Evolutionary conservation across 768 basidiomycete genomes (phyloP).

Genomic region (Mycena leptocephala): DNA sequence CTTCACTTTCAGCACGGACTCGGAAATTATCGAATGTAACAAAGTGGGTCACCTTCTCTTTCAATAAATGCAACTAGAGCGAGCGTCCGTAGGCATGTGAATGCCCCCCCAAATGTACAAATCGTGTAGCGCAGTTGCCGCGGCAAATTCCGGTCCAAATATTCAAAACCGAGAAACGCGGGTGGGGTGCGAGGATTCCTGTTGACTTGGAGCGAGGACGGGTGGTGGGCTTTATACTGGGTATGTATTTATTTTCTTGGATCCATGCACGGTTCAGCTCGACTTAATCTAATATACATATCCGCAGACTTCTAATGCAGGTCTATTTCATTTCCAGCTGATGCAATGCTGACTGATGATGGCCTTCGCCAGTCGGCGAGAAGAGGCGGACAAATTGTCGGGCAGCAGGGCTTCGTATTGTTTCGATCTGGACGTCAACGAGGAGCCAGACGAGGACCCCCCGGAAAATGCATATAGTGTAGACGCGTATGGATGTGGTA

Average conservation of each 20-base stretch:
- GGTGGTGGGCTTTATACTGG: slow-evolving; percentile 82
- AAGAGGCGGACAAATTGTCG: slow-evolving; percentile 55
- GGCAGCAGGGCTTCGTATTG: slow-evolving; percentile 62
- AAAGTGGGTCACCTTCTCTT: slow-evolving; percentile 4
- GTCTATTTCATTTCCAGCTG: slow-evolving; percentile 30
- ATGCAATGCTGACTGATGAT: background rate
- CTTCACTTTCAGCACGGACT: slow-evolving; percentile 21
- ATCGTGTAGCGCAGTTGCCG: slow-evolving; percentile 63
- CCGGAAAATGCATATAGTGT: slow-evolving; percentile 65
- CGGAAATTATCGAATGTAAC: slow-evolving; percentile 31
- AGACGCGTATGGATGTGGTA: slow-evolving; percentile 68
- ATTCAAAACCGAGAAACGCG: slow-evolving; percentile 60
- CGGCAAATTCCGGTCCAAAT: slow-evolving; percentile 61
- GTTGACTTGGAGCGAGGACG: slow-evolving; percentile 37
- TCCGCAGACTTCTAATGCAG: slow-evolving; percentile 63
- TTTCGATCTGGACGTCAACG: slow-evolving; percentile 78
- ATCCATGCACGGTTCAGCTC: background rate
- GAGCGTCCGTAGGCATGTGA: slow-evolving; percentile 42
- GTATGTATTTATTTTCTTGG: slow-evolving; percentile 51
- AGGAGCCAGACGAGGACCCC: slow-evolving; percentile 53
- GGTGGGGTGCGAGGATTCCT: slow-evolving; percentile 65
- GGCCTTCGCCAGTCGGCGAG: slow-evolving; percentile 55
- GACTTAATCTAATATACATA: background rate
- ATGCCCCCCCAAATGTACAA: slow-evolving; percentile 47
- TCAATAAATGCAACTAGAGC: background rate